Conservation (phyloP, 2,329 filamentous ascomycete species). For the Colletotrichum limetticola region DNA sequence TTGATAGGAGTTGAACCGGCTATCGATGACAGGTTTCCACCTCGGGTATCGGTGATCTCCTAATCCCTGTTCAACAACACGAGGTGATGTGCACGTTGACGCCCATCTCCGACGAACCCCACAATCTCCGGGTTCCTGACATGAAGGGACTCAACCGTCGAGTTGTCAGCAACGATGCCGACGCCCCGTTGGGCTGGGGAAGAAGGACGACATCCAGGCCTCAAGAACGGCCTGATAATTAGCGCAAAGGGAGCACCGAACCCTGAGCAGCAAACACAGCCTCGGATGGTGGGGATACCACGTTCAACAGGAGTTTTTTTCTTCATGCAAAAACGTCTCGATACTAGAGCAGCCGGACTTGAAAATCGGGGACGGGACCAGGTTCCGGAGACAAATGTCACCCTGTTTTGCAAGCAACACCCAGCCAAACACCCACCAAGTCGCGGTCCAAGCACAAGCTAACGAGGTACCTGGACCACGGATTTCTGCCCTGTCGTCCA, state of each 20-base stretch:
- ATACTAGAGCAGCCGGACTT: neutral
- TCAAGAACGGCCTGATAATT: neutral
- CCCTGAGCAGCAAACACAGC: neutral
- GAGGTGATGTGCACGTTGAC: neutral
- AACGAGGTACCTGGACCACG: neutral
- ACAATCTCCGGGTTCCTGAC: neutral
- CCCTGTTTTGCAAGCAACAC: slow-evolving; percentile 17
- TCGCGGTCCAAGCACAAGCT: slow-evolving; percentile 27
- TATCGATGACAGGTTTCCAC: neutral
- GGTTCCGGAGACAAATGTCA: slow-evolving; percentile 19
- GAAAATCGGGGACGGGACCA: slow-evolving; percentile 7
- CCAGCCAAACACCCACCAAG: neutral
- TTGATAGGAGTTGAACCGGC: neutral
- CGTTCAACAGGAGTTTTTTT: neutral
- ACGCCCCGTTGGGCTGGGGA: neutral
- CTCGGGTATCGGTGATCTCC: slow-evolving; percentile 13
- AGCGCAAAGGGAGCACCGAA: neutral
- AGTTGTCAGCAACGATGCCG: neutral
- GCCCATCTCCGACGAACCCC: slow-evolving; percentile 8
- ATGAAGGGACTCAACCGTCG: neutral
- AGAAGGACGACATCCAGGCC: neutral
- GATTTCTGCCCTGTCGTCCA: slow-evolving; percentile 18
- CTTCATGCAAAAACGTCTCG: slow-evolving; percentile 1
- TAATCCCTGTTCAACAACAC: neutral
- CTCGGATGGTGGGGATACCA: neutral